Evolutionary conservation across 2,329 filamentous ascomycete species (phyloP), one percentile per base, ranked within the genome.

Genomic region (Cladosporium halotolerans): DNA sequence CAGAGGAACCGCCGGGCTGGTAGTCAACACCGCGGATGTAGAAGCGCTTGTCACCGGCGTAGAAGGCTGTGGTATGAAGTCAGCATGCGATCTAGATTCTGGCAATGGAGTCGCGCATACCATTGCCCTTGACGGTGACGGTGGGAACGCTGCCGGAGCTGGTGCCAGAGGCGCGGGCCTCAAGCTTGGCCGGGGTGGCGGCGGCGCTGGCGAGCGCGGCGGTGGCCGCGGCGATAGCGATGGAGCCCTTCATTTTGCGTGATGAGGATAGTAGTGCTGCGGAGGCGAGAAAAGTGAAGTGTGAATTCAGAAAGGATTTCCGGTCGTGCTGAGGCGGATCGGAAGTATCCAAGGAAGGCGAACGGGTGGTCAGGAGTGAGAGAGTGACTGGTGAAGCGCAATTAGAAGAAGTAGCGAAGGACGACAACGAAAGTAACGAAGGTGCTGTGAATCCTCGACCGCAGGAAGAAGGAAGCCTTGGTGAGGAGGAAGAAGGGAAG

Each of bases 111-210:
- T 9, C 31, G 18, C 77, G 77, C 48, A 18, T 31, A 51, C 48
- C 48, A 68, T 84, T 84, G 67, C 82, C 81, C 72, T 82, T 81
- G 62, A 83, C 78, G 23, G 77, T 79, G 63, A 85, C 73, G 14
- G 78, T 68, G n/a, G 78, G 78, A 36, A 82, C 64, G 42, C 72
- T 75, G 48, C 48, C 48, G 61, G 66, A 66, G 60, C 73, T 70
- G 71, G 73, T 68, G 65, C 64, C 60, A 65, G 59, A 52, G 68
- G 61, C 54, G 63, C 70, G 58, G 16, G 63, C 63, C 56, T 67
- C 62, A 31, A 70, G 49, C 33, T 64, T 60, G 42, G 69, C 64
- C 14, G 74, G 67, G 59, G 71, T 58, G 36, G 67, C 68, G 57
- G 74, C 78, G 54, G 75, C 70, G 52, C 71, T 72, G 51, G 72